Conservation (phyloP, 768 basidiomycete genomes). For the Kwoniella mangroviensis region DNA sequence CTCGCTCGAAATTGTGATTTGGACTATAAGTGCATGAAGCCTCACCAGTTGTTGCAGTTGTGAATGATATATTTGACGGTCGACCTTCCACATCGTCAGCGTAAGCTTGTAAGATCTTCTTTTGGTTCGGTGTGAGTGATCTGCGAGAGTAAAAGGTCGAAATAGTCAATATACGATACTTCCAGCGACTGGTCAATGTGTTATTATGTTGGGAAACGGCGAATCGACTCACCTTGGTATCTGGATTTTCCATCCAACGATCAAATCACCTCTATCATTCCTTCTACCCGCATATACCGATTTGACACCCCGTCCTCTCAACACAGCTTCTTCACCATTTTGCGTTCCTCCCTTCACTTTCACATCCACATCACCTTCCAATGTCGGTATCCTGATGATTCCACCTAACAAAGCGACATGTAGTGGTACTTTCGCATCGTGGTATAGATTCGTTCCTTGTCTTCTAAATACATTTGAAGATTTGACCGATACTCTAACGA, state of each 20-base stretch:
- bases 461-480: constrained; percentile 83
- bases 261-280: constrained; percentile 68
- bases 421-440: constrained; percentile 85
- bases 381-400: constrained; percentile 84
- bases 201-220: background rate
- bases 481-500: constrained; percentile 81
- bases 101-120: constrained; percentile 82
- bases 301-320: constrained; percentile 81
- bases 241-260: constrained; percentile 83
- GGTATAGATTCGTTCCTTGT: constrained; percentile 89
- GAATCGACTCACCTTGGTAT: constrained; percentile 78
- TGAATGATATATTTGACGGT: constrained; percentile 46
- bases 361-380: constrained; percentile 94
- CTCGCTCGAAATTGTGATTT: constrained; percentile 10
- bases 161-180: too few relatives aligned
- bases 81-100: constrained; percentile 91
- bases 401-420: constrained; percentile 93
- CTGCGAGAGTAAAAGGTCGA: constrained; percentile 59
- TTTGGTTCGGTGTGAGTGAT: constrained; percentile 79
- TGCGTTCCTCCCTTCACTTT: constrained; percentile 91
- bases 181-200: too few relatives aligned
- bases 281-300: constrained; percentile 43
- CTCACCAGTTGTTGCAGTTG: constrained; percentile 31
- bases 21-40: background rate
- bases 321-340: constrained; percentile 94